phyloP scores from a whole-genome alignment of 768 basidiomycete genomes.

The Cystobasidium ongulense region DNA sequence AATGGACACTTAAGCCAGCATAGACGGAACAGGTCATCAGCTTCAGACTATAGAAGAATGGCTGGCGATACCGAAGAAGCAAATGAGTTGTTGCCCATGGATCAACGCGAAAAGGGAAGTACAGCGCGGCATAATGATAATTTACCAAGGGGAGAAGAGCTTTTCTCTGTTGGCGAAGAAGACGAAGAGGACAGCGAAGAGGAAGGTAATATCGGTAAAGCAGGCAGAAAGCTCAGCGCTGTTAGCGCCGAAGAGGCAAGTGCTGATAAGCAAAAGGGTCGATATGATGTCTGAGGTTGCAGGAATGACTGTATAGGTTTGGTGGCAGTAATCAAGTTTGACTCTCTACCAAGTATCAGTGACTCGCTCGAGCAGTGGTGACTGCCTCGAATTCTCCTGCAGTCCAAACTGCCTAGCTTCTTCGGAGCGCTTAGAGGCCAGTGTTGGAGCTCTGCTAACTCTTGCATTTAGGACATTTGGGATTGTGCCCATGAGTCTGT shows the following conservation, averaged over 20 bases:
- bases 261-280: neutral
- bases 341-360: no score
- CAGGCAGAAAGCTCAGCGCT: conserved; percentile 17
- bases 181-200: conserved; percentile 49
- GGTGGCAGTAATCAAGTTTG: no score
- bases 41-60: conserved; percentile 47
- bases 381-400: no score
- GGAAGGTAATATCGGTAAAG: conserved; percentile 37
- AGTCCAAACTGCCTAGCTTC: no score
- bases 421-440: no score
- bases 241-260: neutral
- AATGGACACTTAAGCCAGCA: neutral
- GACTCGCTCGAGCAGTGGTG: no score
- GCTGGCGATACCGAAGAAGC: conserved; percentile 47
- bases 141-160: conserved; percentile 40
- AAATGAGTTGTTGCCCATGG: conserved; percentile 35
- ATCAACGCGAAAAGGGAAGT: neutral
- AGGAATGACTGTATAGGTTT: no score
- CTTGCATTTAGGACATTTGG: no score
- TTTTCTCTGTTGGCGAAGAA: conserved; percentile 51
- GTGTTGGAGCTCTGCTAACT: no score
- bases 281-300: neutral
- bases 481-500: no score
- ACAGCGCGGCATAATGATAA: neutral
- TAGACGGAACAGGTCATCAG: conserved; percentile 28